Base-by-base conservation (phyloP, 306 rosid species). In the Boehmeria nivea region DNA sequence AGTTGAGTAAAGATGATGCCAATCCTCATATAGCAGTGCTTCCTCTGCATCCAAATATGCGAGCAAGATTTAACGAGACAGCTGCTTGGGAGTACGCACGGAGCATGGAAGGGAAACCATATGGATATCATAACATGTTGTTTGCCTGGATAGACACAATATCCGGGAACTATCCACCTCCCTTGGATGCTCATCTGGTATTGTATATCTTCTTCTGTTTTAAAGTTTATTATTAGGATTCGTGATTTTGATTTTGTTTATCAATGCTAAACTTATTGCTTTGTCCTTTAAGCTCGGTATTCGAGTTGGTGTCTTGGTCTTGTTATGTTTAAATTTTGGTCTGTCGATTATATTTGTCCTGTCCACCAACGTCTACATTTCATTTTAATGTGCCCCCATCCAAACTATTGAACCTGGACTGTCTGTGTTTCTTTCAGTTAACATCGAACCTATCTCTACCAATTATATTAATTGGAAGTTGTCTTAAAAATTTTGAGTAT, bases 71-170 rank as follows among this genome's bases (percentile, higher is more conserved):
- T 57, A 87, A 87, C 36, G 94, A 87, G 81, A 81, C 96, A 67
- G 96, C 96, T 45, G 99, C 99, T 1, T 93, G 99, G 99, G 96
- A 93, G 78, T 93, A 82, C 62, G 99, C 81, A 19, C 47, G 61
- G 68, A 85, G 86, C 81, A 93, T 93, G 99, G 74, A 43, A 24
- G 96, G 95, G 25, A 72, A 75, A 57, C 95, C 94, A 1, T 93
- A 87, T 75, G 99, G 99, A 67, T 93, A 83, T 76, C 99, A 93
- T 70, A 93, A 93, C 75, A 24, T 93, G 93, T 80, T 93, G 68
- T 93, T 93, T 78, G 83, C 96, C 73, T 93, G 99, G 99, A 93
- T 93, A 62, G 99, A 93, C 67, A 93, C 99, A 51, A 44, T 70
- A 49, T 66, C 9, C 4, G 84, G 57, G 33, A 93, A 93, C 69